These are phyloP conservation scores for Phalaenopsis hybrid DNA, from an alignment of 116 monocot species.

Conservation along the genomic window DNA sequence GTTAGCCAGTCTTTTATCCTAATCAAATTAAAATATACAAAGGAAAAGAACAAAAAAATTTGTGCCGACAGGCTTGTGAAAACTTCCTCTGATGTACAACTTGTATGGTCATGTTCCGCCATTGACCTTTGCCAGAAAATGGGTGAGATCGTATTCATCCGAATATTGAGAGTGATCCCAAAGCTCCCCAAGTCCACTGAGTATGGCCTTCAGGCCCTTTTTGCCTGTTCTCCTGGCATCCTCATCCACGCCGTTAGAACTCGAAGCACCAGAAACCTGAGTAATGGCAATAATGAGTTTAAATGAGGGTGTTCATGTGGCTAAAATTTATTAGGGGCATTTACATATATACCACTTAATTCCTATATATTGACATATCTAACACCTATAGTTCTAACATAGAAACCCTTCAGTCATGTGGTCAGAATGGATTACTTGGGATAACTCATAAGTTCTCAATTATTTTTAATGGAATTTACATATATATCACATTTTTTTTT, in stretches of 20 bases:
- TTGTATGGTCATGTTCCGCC: too few relatives aligned
- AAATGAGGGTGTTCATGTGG: background rate
- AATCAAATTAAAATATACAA: conserved; percentile 23
- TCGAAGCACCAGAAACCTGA: conserved; percentile 9
- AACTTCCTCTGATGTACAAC: conserved; percentile 13
- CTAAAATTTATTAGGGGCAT: too few relatives aligned
- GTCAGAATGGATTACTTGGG: too few relatives aligned
- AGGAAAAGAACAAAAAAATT: conserved; percentile 16
- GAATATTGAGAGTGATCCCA: conserved; percentile 91
- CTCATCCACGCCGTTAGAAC: conserved; percentile 22
- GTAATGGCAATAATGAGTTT: too few relatives aligned
- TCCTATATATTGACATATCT: too few relatives aligned
- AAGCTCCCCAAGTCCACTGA: conserved; percentile 82
- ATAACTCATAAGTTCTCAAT: too few relatives aligned
- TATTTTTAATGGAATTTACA: too few relatives aligned
- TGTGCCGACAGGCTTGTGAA: conserved; percentile 15
- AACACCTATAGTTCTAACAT: too few relatives aligned
- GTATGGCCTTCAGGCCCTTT: conserved; percentile 71
- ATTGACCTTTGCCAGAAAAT: conserved; percentile 40
- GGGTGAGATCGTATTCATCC: conserved; percentile 72
- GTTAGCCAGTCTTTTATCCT: conserved; percentile 29
- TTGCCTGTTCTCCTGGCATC: conserved; percentile 33
- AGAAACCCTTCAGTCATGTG: too few relatives aligned
- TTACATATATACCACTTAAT: too few relatives aligned
- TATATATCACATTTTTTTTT: too few relatives aligned